These are phyloP conservation scores for Chloranthus sessilifolius DNA, from an alignment of 164 flowering plant genomes.

Conservation along the genomic window DNA sequence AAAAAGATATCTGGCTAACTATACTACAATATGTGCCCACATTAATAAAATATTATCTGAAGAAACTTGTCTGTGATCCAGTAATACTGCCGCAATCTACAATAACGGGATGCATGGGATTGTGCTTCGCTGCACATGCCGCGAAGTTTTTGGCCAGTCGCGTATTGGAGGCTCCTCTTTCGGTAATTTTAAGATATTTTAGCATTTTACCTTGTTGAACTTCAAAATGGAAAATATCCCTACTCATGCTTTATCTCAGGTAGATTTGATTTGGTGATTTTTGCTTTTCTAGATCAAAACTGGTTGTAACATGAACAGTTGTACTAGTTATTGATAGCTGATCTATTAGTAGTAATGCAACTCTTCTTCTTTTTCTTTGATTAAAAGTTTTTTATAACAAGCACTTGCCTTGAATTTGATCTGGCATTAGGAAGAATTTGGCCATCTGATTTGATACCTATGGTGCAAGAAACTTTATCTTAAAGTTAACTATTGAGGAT, in stretches of 20 bases:
- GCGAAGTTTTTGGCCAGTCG: constrained; percentile 33
- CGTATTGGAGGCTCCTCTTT: constrained; percentile 6
- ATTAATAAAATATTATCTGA: not conserved
- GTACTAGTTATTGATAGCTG: too few relatives aligned
- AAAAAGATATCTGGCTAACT: too few relatives aligned
- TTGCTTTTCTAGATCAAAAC: not conserved
- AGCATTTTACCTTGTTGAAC: constrained; percentile 1
- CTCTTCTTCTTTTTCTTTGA: too few relatives aligned
- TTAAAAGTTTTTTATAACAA: too few relatives aligned
- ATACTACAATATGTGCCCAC: too few relatives aligned
- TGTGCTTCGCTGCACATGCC: constrained; percentile 51
- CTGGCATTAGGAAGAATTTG: too few relatives aligned
- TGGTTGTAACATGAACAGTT: not conserved
- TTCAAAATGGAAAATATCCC: too few relatives aligned
- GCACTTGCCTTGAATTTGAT: too few relatives aligned
- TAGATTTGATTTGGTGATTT: constrained; percentile 3
- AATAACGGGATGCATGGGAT: constrained; percentile 35
- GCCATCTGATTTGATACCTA: too few relatives aligned
- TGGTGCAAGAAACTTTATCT: too few relatives aligned
- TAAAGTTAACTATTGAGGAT: too few relatives aligned
- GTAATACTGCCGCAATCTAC: constrained; percentile 43
- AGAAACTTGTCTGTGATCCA: constrained; percentile 18
- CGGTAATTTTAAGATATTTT: constrained; percentile 1
- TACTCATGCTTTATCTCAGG: not conserved
- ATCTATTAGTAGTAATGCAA: too few relatives aligned